Evolutionary conservation across 345 rosid species (phyloP).

Genomic region (Ricinus communis): DNA sequence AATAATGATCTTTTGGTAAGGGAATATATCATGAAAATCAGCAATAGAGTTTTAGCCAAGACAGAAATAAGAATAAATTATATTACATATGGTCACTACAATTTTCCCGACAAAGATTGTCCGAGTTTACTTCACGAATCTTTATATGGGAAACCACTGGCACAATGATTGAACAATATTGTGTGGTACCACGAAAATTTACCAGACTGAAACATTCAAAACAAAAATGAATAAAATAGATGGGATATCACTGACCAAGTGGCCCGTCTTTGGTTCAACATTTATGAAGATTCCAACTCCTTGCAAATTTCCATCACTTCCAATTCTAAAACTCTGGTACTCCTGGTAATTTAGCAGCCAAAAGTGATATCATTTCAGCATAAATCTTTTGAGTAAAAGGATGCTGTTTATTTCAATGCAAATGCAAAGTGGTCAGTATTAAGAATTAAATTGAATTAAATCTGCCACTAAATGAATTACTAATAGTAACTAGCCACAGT

Average conservation of each 20-base stretch:
- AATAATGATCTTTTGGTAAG: slow-evolving; percentile 10
- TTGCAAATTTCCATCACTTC: slow-evolving; percentile 86
- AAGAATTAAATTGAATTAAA: not conserved
- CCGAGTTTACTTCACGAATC: too few species aligned
- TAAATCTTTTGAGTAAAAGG: too few species aligned
- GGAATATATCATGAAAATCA: not conserved
- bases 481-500: not conserved
- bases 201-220: too few species aligned
- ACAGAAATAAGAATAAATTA: too few species aligned
- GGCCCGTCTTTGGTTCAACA: slow-evolving; percentile 74
- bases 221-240: too few species aligned
- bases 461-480: not conserved
- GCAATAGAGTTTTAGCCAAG: not conserved
- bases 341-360: slow-evolving; percentile 52
- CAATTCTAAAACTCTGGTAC: slow-evolving; percentile 83
- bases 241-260: slow-evolving; percentile 70
- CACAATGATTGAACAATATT: too few species aligned
- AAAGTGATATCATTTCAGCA: not conserved
- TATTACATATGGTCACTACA: too few species aligned
- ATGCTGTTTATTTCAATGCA: too few species aligned
- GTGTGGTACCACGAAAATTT: too few species aligned
- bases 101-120: too few species aligned
- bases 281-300: slow-evolving; percentile 84
- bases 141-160: too few species aligned
- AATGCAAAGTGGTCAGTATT: too few species aligned